A percentile compares a stretch with the other conserved stretches of the same genome.
phyloP scores from a whole-genome alignment of 139 green algal genomes.

The Gonium pectorale region DNA sequence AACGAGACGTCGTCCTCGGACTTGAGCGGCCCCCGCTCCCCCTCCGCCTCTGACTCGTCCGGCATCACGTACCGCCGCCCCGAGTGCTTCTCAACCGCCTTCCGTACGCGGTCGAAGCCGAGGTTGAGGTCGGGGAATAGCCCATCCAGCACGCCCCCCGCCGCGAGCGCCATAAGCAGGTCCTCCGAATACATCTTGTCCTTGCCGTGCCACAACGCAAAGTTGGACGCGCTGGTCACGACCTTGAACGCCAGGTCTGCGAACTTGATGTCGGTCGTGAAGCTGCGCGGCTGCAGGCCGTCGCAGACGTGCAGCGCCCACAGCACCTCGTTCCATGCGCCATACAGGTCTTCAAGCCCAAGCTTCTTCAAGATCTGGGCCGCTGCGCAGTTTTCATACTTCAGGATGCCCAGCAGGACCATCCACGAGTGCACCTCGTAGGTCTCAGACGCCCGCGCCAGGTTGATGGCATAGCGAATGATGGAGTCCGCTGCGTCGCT shows the following conservation, averaged over 20 bases:
- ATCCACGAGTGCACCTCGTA: conserved; percentile 73
- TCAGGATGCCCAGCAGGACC: conserved; percentile 67
- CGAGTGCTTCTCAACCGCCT: conserved; percentile 55
- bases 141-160: conserved; percentile 53
- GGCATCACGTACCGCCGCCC: conserved; percentile 57
- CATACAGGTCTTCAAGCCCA: conserved; percentile 66
- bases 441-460: conserved; percentile 57
- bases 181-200: conserved; percentile 65
- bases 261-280: conserved; percentile 52
- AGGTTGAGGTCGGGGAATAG: conserved; percentile 71
- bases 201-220: conserved; percentile 60
- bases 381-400: conserved; percentile 55
- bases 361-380: conserved; percentile 52
- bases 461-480: conserved; percentile 66
- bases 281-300: conserved; percentile 58
- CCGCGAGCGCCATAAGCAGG: conserved; percentile 69
- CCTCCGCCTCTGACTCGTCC: conserved; percentile 17
- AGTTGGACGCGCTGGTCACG: conserved; percentile 50
- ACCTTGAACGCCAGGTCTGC: conserved; percentile 55
- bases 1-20: conserved; percentile 42
- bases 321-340: conserved; percentile 72
- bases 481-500: conserved; percentile 27
- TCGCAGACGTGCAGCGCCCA: conserved; percentile 69
- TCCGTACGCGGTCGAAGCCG: conserved; percentile 58
- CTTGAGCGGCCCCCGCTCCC: conserved; percentile 8